Evolutionary conservation across 2,329 filamentous ascomycete genomes (phyloP).

Genomic region (Apiospora saccharicola): DNA sequence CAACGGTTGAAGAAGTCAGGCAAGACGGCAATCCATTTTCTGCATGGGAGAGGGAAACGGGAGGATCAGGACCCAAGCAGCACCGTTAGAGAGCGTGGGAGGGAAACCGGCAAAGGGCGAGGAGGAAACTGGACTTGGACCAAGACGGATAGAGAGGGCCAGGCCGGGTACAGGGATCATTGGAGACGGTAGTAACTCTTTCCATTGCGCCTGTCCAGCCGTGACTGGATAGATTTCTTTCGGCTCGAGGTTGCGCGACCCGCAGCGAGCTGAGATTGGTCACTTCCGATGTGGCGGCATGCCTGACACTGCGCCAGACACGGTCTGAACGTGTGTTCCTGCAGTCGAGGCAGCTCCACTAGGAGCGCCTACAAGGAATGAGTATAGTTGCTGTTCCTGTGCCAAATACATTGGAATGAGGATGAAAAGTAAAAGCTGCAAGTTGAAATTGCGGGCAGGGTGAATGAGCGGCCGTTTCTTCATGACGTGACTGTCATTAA

Average conservation of each 20-base stretch:
- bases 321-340: constrained; percentile 4
- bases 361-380: neutral
- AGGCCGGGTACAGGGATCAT: constrained; percentile 6
- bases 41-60: neutral
- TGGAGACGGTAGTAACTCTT: neutral
- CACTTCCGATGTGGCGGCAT: constrained; percentile 1
- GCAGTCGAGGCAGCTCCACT: neutral
- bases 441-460: neutral
- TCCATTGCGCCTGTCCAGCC: constrained; percentile 8
- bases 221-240: constrained; percentile 20
- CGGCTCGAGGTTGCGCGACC: constrained; percentile 20
- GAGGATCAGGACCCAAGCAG: constrained; percentile 4
- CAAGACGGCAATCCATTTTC: neutral
- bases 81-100: neutral
- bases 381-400: neutral
- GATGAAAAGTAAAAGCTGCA: neutral
- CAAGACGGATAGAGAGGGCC: constrained; percentile 2
- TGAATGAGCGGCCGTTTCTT: neutral
- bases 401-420: neutral
- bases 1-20: neutral
- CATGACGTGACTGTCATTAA: neutral
- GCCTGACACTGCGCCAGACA: constrained; percentile 5
- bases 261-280: constrained; percentile 15
- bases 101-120: neutral
- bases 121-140: neutral